Evolutionary conservation across 1,139 yeast species (phyloP), one percentile per base, ranked within the genome.

Genomic region (Arxiozyma slooffiae): DNA sequence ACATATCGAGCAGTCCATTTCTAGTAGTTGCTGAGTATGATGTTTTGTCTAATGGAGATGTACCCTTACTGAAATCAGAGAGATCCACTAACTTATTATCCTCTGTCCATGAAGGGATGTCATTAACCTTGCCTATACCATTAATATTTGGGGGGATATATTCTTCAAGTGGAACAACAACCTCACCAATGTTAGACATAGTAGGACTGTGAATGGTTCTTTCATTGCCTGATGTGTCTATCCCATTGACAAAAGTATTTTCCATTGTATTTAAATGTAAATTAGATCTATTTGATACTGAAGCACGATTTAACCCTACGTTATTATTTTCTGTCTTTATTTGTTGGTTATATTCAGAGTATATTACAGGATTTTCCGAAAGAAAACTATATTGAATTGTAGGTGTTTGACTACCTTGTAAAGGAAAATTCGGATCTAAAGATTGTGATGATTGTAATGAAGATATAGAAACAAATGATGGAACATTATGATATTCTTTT

Each of bases 141-240:
- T 58, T 59, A 4, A 62, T 54, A 48, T 58, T 63, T 4, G 59
- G 54, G 5, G 72, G 70, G 21, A 72, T 66, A 53, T 71, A 73
- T 55, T 75, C 79, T 52, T 72, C 74, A 22, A 74, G 57, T 1
- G 79, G 77, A 2, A 74, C 66, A 1, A 69, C 58, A 1, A 74
- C 75, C 53, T 74, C 79, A 20, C 78, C 79, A 7, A 70, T 66
- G 41, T 75, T 66, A 41, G 64, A 56, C 48, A 63, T 61, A 5
- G 67, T 59, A 8, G 63, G 57, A 21, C 43, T 38, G 1, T 63
- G 52, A 2, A 60, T 53, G 17, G 65, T 66, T 51, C 59, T 64
- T 11, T 64, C 60, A 22, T 56, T 55, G 21, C 54, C 56, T 14
- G 64, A 49, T 1, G 66, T 64, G 48, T 65, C 68, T 53, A 63